These are phyloP conservation scores for Lenwebbia sp. DNA, from an alignment of 345 rosid genomes.

Conservation along the genomic window DNA sequence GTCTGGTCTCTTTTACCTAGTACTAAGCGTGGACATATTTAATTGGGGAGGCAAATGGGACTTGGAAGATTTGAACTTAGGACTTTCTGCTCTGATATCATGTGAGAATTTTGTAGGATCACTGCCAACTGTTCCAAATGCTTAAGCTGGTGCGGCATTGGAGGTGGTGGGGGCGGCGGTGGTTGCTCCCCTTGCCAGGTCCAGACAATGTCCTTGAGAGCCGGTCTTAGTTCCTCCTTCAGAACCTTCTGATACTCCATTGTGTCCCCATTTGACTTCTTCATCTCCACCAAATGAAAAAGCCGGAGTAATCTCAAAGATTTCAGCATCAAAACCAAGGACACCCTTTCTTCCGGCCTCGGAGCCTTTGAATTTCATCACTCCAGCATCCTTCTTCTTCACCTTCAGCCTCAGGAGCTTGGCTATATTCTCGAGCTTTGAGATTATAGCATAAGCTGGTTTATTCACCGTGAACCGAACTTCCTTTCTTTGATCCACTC, in stretches of 20 bases:
- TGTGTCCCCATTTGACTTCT: constrained; percentile 69
- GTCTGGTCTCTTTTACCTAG: too few species aligned
- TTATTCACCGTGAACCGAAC: constrained; percentile 55
- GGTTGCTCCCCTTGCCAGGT: constrained; percentile 69
- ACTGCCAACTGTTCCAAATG: neutral
- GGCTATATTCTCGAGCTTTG: constrained; percentile 60
- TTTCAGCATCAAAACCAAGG: constrained; percentile 62
- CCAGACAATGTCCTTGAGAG: constrained; percentile 71
- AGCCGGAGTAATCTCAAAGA: constrained; percentile 67
- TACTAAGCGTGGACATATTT: too few species aligned
- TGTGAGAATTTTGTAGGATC: too few species aligned
- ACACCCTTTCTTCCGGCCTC: constrained; percentile 57
- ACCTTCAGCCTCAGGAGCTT: constrained; percentile 50
- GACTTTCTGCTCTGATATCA: too few species aligned
- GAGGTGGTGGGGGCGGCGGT: neutral
- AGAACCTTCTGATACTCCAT: constrained; percentile 60
- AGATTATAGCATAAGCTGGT: constrained; percentile 41
- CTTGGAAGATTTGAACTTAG: too few species aligned
- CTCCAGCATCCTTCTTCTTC: constrained; percentile 53
- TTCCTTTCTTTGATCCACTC: constrained; percentile 48
- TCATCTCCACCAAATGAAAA: constrained; percentile 79
- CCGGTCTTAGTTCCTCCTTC: constrained; percentile 68
- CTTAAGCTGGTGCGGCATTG: neutral
- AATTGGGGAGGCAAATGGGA: too few species aligned
- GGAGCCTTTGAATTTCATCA: constrained; percentile 50